Base-by-base conservation (phyloP, 2,329 filamentous ascomycete species). In the Arthrobotrys pseudoclavata region DNA sequence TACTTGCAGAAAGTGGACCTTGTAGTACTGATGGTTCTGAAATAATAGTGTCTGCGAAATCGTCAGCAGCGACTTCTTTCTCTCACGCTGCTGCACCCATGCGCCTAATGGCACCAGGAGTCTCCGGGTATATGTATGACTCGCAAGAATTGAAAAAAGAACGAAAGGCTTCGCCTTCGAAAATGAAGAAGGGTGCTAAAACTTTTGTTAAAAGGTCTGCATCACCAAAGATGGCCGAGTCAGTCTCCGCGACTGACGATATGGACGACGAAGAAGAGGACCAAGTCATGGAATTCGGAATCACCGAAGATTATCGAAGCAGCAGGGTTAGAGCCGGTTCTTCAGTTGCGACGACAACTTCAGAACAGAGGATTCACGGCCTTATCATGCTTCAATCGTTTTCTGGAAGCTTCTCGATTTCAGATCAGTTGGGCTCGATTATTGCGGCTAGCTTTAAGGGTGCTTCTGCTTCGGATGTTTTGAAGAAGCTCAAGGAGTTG, bases 351-450 rank as follows among this genome's bases (percentile, higher is more conserved):
- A 31, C 55, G 42, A 29, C 37, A 4, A 77, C 61, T 5, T 50
- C 74, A 2, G 74, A 77, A 7, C 52, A 77, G 45, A 67, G 74
- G 24, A 71, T 77, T 13, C 74, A 77, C 37, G 64, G 52, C 4
- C 61, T 71, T 34, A 77, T 77, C 47, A 77, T 77, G 74, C 42
- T 77, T 22, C 74, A 77, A 26, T 70, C 74, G 6, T 77, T 77
- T 31, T 24, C 74, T n/a, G 74, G 74, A 20, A 67, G 60, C 24
- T 77, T 77, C 22, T 18, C n/a, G 9, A 18, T 55, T 0, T 37
- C 26, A 10, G 37, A 55, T 9, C 20, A 48, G 3, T 31, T 77
- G n/a, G 26, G 42, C 15, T 55, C 47, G 5, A 55, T 77, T 29
- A 57, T 77, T 20, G 34, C 42, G 7, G 62, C 31, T 4, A 77